Base-by-base conservation (phyloP, 78 protist species). In the Dictyostelium capitatum region DNA sequence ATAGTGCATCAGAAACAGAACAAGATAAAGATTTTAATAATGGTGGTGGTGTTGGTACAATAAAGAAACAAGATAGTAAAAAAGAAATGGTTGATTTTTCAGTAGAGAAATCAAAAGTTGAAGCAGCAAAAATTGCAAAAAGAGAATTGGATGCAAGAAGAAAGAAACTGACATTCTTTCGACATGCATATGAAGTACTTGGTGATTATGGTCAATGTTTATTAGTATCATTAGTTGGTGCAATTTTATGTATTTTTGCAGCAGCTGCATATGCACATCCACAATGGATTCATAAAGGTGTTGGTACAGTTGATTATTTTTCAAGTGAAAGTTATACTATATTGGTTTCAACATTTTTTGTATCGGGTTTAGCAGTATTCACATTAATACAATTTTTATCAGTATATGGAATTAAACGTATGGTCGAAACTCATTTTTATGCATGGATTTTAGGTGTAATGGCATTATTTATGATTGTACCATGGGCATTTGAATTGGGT, bases 361-460 rank as follows among this genome's bases (percentile, higher is more conserved):
- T 79, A 41, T 12, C 20, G 4, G 93, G 93, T 51, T 25, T 87
- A 6, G 93, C 93, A 1, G 28, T 77, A 10, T 87, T 87, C 41
- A 87, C 93, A n/a, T 80, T 64, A 19, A 67, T 87, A 15, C 93
- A 87, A 51, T 87, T 87, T 47, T 25, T 74, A 12, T 64, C 93
- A 11, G 93, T 87, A 11, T 87, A 57, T 77, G 93, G 93, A 8
- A 47, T 87, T 1, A 87, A 87, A 15, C 57, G 93, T 64, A 87
- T 87, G 93, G 10, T 87, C 9, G 79, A 77, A 20, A 87, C 93
- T 51, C 79, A 87, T 51, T 87, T 87, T 54, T 77, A 87, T 37
- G 41, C 48, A 0, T 87, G 62, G 70, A 78, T 87, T 0, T 20
- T 87, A 25, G 93, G 74, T 50, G 93, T 20, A 4, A 87, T 87